A percentile compares a stretch with the other conserved stretches of the same genome.
Evolutionary conservation across 129 eudicot species (phyloP).

Genomic region (Escallonia rubra): DNA sequence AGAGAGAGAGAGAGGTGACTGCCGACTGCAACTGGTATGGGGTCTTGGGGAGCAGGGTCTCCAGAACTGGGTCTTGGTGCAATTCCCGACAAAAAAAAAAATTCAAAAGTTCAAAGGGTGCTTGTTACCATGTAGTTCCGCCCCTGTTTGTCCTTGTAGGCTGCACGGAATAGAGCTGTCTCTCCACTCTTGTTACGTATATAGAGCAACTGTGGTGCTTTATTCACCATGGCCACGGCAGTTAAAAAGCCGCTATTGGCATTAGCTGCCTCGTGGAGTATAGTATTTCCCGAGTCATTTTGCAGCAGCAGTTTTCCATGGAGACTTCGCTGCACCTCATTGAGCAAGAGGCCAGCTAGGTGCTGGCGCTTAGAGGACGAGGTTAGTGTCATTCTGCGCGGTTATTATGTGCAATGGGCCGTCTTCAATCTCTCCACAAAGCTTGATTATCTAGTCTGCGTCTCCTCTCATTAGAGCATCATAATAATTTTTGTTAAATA

Average conservation of each 20-base stretch:
- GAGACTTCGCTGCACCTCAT: too few relatives aligned
- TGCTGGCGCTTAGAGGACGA: slow-evolving; percentile 10
- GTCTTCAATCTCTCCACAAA: background rate
- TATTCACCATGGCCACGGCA: slow-evolving; percentile 10
- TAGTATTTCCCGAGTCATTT: slow-evolving; percentile 20
- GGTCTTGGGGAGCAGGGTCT: too few relatives aligned
- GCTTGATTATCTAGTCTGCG: slow-evolving; percentile 4
- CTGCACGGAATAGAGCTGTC: slow-evolving; percentile 27
- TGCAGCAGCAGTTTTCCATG: background rate
- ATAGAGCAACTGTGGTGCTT: slow-evolving; percentile 20
- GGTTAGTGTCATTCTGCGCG: slow-evolving; percentile 20
- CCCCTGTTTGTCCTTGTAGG: slow-evolving; percentile 6
- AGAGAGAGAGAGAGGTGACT: too few relatives aligned
- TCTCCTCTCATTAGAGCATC: slow-evolving; percentile 18
- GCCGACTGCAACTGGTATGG: too few relatives aligned
- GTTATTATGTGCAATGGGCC: slow-evolving; percentile 20
- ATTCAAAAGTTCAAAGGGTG: too few relatives aligned
- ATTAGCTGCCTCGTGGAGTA: slow-evolving; percentile 25
- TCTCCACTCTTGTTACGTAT: slow-evolving; percentile 21
- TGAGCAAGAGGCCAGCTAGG: background rate
- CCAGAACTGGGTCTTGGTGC: too few relatives aligned
- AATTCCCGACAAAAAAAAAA: too few relatives aligned
- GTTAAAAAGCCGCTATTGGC: slow-evolving; percentile 6
- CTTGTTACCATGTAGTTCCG: too few relatives aligned
- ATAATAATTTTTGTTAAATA: slow-evolving; percentile 7